A percentile compares a stretch with the other conserved stretches of the same genome.
Conservation (phyloP, 768 basidiomycete species). For the Panus rudis region DNA sequence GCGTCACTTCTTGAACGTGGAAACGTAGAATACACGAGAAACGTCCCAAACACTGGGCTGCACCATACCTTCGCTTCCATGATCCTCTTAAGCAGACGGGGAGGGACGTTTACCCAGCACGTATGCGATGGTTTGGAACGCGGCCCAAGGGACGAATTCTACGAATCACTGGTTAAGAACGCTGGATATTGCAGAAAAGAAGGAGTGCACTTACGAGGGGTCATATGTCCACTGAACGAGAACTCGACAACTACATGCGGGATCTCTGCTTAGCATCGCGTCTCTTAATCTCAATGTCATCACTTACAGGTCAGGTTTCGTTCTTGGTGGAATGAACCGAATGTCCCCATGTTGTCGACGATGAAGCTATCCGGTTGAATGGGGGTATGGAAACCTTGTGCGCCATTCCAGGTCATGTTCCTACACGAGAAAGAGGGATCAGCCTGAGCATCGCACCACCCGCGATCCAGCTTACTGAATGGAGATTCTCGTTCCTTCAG, state of each 20-base stretch:
- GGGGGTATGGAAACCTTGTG: constrained; percentile 29
- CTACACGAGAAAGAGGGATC: constrained; percentile 10
- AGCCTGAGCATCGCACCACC: not conserved
- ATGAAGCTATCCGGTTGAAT: constrained; percentile 26
- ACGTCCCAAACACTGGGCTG: too few species aligned
- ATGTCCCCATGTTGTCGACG: constrained; percentile 25
- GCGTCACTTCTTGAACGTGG: too few species aligned
- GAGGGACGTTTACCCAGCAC: constrained; percentile 51
- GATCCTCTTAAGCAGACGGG: too few species aligned
- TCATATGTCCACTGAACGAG: constrained; percentile 53
- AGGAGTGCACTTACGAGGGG: constrained; percentile 35
- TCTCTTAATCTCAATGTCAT: too few species aligned
- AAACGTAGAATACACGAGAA: too few species aligned
- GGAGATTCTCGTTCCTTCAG: constrained; percentile 30
- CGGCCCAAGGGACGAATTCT: constrained; percentile 39
- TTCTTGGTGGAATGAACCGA: constrained; percentile 27
- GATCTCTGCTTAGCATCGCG: too few species aligned
- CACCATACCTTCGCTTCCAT: too few species aligned
- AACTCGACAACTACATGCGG: constrained; percentile 43
- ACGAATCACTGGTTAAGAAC: not conserved
- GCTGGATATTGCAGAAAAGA: constrained; percentile 14
- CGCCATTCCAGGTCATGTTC: constrained; percentile 31
- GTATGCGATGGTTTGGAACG: constrained; percentile 62
- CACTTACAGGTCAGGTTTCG: constrained; percentile 28
- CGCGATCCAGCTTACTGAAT: constrained; percentile 22